Base-by-base conservation (phyloP, 2,329 filamentous ascomycete genomes). In the Cladosporium sp. region DNA sequence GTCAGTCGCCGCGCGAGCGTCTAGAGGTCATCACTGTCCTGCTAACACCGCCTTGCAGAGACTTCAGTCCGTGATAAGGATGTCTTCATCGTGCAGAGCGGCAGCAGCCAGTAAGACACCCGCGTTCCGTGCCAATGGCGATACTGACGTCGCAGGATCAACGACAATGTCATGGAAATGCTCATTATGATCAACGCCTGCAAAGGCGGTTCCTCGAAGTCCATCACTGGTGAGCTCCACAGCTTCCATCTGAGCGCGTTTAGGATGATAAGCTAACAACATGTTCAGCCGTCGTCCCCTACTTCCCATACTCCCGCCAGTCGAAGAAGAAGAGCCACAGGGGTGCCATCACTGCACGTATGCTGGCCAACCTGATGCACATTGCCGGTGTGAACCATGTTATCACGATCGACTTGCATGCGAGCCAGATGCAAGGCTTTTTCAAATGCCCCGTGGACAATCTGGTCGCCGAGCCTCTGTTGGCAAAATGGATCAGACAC, bases 171-270 rank as follows among this genome's bases (percentile, higher is more conserved):
- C 68, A 96, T 98, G 90, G 93, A 98, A 78, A 81, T 98, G 68
- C 81, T 98, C 68, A 97, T 98, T 72, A 95, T 98, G 89, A 96
- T 97, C 65, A 93, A 89, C 60, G 93, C 93, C 62, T 98, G 93
- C 80, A 97, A 96, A 73, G 91, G 93, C 66, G 93, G 92, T 60
- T 97, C 93, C 51, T 89, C 93, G 58, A 95, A 91, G 76, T 95
- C 93, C 66, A 87, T 97, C 68, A 97, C 92, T 63, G 92, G 92
- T 95, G 77, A 62, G 80, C 71, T 57, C 43, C 38, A 43, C 45
- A 37, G 33, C 35, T 65, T 40, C 62, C 55, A 33, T 19, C 14
- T 31, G 14, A 7, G 14, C 16, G n/a, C 28, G 32, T 32, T 49
- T 8, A 22, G 43, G 37, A 38, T 43, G 22, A 41, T 44, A 43